Evolutionary conservation across 192 early-diverging fungal genomes (phyloP), one percentile per base, ranked within the genome.

Genomic region (Rhizophagus sp.): DNA sequence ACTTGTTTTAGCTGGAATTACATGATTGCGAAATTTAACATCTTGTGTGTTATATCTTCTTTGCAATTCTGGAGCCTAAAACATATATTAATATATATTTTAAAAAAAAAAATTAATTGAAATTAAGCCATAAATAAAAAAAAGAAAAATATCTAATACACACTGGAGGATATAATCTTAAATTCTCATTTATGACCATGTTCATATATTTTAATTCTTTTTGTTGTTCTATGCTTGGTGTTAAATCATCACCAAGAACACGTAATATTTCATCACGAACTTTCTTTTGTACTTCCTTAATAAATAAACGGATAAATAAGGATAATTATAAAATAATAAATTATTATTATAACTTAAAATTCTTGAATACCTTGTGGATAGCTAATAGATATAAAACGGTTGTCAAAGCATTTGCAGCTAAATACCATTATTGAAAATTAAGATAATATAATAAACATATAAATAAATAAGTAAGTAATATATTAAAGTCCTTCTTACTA

Each of bases 171-270:
- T 66, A 66, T 17, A 66, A 33, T 66, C 64, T 66, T 33, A 66
- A 33, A 11, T 66, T 66, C 30, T 66, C 64, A 66, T 66, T 33
- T 33, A 66, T 33, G 27, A 66, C 24, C 64, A 66, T 66, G 30
- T 66, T 66, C 30, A 66, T 30, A 66, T 66, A 66, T 66, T 66
- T 66, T 34, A 66, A 66, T 66, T 25, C 24, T 33, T 33, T 66
- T 17, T 33, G 24, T 15, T 66, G 64, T 66, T 66, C 64, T 0
- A 17, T 17, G 15, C 19, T 33, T 30, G 64, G 64, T 12, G 64
- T 66, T 66, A 33, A 66, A 33, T 25, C 13, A 66, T 66, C 64
- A 17, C 30, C 64, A 17, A 66, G 24, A 66, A 66, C 30, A 6
- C 15, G 5, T 25, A 30, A 33, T 33, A 66, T 17, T 66, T 66